These are phyloP conservation scores for Boeremia exigua DNA, from an alignment of 2,329 filamentous ascomycete genomes.

Conservation along the genomic window DNA sequence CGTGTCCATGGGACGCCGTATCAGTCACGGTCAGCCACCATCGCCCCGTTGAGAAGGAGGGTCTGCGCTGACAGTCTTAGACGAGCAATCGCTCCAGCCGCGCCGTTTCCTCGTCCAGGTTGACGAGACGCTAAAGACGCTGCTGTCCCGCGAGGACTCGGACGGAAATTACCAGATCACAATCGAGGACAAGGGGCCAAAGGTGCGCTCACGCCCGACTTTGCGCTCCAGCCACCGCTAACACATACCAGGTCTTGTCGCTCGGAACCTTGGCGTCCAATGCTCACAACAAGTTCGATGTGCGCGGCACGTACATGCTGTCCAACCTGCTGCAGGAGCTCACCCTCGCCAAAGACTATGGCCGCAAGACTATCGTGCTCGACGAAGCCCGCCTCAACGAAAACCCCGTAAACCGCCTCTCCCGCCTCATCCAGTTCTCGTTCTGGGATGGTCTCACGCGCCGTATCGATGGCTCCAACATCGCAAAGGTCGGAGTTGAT, in stretches of 20 bases:
- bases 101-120: conserved; percentile 88
- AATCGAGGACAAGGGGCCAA: conserved; percentile 92
- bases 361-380: conserved; percentile 85
- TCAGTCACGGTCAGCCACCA: conserved; percentile 45
- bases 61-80: conserved; percentile 54
- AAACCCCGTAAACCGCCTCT: conserved; percentile 88
- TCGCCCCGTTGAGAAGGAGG: neutral
- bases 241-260: conserved; percentile 68
- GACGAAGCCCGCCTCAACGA: conserved; percentile 92
- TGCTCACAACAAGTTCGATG: conserved; percentile 85
- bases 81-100: conserved; percentile 72
- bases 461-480: conserved; percentile 85
- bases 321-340: conserved; percentile 96
- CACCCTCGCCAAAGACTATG: conserved; percentile 88
- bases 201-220: conserved; percentile 59
- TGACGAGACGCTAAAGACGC: conserved; percentile 77
- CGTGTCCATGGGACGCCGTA: conserved; percentile 41
- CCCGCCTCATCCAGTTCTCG: conserved; percentile 82
- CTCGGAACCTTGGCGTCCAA: conserved; percentile 85
- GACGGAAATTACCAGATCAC: conserved; percentile 97
- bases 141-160: conserved; percentile 87
- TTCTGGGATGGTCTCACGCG: conserved; percentile 95
- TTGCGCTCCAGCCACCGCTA: conserved; percentile 20
- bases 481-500: conserved; percentile 84
- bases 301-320: conserved; percentile 95